Evolutionary conservation across 2,329 filamentous ascomycete genomes (phyloP).

Genomic region (Apiospora aurea): DNA sequence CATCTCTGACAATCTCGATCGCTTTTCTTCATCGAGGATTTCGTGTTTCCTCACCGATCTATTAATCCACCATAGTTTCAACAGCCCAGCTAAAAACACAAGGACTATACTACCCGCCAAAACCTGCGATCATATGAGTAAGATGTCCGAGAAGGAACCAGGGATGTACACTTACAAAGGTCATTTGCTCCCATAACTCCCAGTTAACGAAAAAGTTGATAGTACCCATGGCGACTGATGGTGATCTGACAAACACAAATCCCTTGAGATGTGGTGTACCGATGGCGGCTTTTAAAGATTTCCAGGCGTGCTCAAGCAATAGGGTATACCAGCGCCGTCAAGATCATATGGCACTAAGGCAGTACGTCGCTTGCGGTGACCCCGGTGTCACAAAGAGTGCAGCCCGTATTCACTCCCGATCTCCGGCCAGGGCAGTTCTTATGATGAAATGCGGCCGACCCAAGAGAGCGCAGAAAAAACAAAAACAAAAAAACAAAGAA

Average conservation of each 20-base stretch:
- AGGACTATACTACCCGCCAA: slow-evolving; percentile 73
- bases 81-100: slow-evolving; percentile 72
- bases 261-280: slow-evolving; percentile 33
- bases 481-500: neutral
- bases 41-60: slow-evolving; percentile 63
- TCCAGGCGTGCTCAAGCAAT: slow-evolving; percentile 27
- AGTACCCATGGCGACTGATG: slow-evolving; percentile 46
- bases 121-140: slow-evolving; percentile 59
- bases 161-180: slow-evolving; percentile 69
- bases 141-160: neutral
- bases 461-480: neutral
- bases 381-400: slow-evolving; percentile 16
- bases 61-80: slow-evolving; percentile 71
- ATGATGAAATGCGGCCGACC: neutral
- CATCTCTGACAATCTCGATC: slow-evolving; percentile 59
- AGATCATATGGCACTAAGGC: neutral
- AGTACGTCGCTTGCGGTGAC: neutral
- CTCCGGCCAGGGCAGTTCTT: slow-evolving; percentile 2
- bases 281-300: neutral
- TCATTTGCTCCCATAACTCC: slow-evolving; percentile 89
- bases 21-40: slow-evolving; percentile 71
- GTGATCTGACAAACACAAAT: slow-evolving; percentile 32
- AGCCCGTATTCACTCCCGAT: slow-evolving; percentile 21
- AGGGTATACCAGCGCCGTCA: slow-evolving; percentile 29
- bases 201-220: slow-evolving; percentile 70